Percentiles rank a stretch among this genome's conserved stretches.
Evolutionary conservation across 805 yeast genomes (phyloP).

Genomic region (Yarrowia sp.): DNA sequence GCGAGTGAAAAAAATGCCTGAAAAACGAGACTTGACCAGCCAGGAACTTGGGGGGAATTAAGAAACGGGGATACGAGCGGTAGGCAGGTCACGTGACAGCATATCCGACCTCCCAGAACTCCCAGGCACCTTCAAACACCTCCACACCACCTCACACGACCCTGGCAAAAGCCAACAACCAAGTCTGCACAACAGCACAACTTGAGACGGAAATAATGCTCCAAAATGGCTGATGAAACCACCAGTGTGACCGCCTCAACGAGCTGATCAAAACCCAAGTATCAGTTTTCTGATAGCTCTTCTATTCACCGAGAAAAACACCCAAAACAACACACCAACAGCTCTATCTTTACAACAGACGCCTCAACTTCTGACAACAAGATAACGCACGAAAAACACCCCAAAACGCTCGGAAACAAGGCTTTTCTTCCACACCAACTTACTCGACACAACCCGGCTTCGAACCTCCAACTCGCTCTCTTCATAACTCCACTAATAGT

Average conservation of each 20-base stretch:
- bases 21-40: constrained; percentile 6
- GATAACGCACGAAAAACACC: no score
- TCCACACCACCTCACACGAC: background rate
- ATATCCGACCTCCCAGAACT: no score
- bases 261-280: background rate
- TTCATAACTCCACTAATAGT: background rate
- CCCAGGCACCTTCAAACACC: background rate
- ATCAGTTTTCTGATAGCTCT: background rate
- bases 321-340: no score
- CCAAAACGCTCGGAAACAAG: background rate
- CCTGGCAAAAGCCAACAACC: background rate
- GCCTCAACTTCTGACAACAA: no score
- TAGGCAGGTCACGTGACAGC: background rate
- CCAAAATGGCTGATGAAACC: no score
- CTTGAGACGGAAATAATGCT: no score
- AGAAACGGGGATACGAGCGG: background rate
- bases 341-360: no score
- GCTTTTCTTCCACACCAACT: background rate
- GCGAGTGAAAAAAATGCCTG: constrained; percentile 14
- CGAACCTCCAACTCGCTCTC: background rate
- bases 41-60: background rate
- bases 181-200: background rate
- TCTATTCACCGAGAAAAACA: background rate
- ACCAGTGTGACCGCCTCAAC: background rate
- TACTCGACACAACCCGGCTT: background rate